These are phyloP conservation scores for Geosmithia putterillii DNA, from an alignment of 2,329 filamentous ascomycete species.

Conservation along the genomic window DNA sequence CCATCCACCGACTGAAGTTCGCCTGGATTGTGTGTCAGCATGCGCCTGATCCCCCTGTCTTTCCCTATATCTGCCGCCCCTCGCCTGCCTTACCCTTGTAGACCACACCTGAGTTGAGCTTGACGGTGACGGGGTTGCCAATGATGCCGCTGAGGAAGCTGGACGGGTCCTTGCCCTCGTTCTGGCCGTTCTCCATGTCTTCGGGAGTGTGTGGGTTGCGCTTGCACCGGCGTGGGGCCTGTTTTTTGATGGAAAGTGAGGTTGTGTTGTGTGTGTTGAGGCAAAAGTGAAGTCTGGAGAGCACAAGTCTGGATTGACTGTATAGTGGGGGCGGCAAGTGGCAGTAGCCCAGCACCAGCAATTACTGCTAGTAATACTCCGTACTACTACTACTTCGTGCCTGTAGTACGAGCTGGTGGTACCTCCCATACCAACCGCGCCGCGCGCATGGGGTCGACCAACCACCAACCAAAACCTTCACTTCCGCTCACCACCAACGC, in stretches of 20 bases:
- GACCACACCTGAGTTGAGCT: slow-evolving; percentile 95
- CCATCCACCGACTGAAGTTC: slow-evolving; percentile 95
- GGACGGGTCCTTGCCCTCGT: slow-evolving; percentile 82
- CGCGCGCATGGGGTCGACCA: no score
- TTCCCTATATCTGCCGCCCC: background rate
- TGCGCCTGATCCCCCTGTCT: background rate
- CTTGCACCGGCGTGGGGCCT: background rate
- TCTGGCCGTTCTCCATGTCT: slow-evolving; percentile 64
- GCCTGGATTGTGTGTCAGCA: slow-evolving; percentile 37
- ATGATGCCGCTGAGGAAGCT: slow-evolving; percentile 91
- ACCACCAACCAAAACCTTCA: no score
- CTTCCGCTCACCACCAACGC: no score
- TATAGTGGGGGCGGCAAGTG: background rate
- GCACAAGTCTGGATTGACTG: no score
- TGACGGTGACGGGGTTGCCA: slow-evolving; percentile 85
- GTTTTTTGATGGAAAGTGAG: background rate
- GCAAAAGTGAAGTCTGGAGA: background rate
- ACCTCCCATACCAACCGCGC: no score
- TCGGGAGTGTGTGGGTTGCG: background rate
- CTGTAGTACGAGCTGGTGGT: no score
- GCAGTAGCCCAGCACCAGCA: background rate
- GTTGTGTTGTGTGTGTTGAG: background rate
- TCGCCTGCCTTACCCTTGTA: slow-evolving; percentile 64
- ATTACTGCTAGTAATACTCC: background rate
- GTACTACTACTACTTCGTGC: no score